Conservation (phyloP, 345 rosid species). For the Citrus trifoliata region DNA sequence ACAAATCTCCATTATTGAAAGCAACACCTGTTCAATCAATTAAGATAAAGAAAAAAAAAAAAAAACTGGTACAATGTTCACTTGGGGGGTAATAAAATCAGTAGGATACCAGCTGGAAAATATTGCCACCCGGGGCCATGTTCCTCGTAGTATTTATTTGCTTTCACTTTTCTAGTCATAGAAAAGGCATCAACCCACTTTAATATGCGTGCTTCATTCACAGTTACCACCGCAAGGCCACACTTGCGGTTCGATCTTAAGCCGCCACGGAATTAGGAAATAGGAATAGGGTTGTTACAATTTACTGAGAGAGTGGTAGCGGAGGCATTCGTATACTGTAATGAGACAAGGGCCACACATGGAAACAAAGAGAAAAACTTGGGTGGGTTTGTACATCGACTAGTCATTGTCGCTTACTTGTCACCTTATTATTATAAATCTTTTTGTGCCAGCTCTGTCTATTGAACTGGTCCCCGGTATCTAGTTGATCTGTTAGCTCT, state of each 20-base stretch:
- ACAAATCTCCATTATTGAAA: slow-evolving; percentile 13
- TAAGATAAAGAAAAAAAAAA: neutral
- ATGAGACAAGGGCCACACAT: neutral
- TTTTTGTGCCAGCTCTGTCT: slow-evolving; percentile 11
- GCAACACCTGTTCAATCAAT: neutral
- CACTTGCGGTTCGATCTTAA: neutral
- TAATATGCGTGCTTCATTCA: slow-evolving; percentile 2
- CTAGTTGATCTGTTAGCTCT: slow-evolving; percentile 1
- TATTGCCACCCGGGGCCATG: neutral
- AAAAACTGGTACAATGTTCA: neutral
- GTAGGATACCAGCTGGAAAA: slow-evolving; percentile 16
- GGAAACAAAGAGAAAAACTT: neutral
- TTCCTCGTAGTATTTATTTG: slow-evolving; percentile 7
- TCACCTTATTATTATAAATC: neutral
- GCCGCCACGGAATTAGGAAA: neutral
- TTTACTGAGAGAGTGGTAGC: neutral
- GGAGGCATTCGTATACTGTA: neutral
- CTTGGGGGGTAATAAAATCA: neutral
- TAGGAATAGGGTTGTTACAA: neutral
- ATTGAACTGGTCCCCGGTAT: neutral
- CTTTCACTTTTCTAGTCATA: slow-evolving; percentile 4
- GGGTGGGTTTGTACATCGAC: neutral
- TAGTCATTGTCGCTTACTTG: neutral
- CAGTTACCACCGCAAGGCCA: neutral
- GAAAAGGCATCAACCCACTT: slow-evolving; percentile 9